Conservation (phyloP, 768 basidiomycete genomes). For the Leccinum boreale region DNA sequence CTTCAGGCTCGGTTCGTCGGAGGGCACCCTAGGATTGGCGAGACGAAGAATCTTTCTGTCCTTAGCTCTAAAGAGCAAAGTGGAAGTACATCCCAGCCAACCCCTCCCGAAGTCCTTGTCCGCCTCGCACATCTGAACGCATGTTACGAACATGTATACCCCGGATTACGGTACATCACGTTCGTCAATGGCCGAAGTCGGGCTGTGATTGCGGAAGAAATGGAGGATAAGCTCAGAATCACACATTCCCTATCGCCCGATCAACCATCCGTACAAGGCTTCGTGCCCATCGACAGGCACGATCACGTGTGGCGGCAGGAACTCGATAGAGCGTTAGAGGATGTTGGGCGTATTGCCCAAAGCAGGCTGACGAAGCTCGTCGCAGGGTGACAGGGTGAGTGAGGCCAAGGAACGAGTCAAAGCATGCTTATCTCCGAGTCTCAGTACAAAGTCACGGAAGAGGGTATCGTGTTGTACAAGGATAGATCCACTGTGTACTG, state of each 20-base stretch:
- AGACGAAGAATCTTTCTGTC: constrained; percentile 67
- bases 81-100: constrained; percentile 41
- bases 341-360: constrained; percentile 76
- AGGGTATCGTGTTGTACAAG: constrained; percentile 18
- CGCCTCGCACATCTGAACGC: constrained; percentile 74
- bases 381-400: constrained; percentile 6
- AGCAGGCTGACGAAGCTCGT: constrained; percentile 47
- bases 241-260: constrained; percentile 46
- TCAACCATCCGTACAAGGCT: constrained; percentile 31
- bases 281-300: constrained; percentile 37
- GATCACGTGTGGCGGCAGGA: constrained; percentile 61
- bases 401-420: neutral
- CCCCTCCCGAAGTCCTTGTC: constrained; percentile 69
- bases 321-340: constrained; percentile 66
- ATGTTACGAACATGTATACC: constrained; percentile 70
- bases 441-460: neutral
- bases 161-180: constrained; percentile 82
- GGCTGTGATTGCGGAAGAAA: constrained; percentile 68
- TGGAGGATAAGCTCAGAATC: constrained; percentile 64
- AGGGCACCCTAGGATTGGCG: constrained; percentile 90
- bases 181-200: constrained; percentile 86
- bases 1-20: constrained; percentile 64
- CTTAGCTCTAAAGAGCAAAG: constrained; percentile 83
- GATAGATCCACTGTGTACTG: neutral
- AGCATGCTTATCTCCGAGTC: neutral